Conservation (phyloP, 2,329 filamentous ascomycete genomes). For the Colletotrichum horii region DNA sequence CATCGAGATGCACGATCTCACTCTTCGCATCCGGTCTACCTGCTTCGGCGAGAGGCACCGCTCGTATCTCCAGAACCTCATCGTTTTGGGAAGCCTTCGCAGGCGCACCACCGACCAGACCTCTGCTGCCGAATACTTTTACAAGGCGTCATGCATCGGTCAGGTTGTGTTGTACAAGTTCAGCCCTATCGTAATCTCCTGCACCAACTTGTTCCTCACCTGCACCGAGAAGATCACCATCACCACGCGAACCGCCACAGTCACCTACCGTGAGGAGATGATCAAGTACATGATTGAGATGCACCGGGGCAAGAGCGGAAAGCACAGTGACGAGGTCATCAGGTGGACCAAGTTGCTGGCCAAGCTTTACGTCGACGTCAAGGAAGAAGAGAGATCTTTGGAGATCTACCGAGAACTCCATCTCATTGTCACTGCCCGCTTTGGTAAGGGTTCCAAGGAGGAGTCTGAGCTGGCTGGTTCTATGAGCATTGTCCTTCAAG, state of each 20-base stretch:
- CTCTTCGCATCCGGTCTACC: constrained; percentile 37
- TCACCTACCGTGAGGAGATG: constrained; percentile 41
- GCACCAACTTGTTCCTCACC: constrained; percentile 38
- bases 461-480: constrained; percentile 34
- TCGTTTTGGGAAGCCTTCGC: constrained; percentile 39
- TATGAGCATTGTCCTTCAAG: constrained; percentile 32
- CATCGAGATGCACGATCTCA: constrained; percentile 34
- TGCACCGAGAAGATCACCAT: constrained; percentile 38
- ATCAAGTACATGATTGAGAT: constrained; percentile 42
- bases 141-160: constrained; percentile 37
- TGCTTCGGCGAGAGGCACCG: constrained; percentile 40
- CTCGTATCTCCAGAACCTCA: constrained; percentile 39
- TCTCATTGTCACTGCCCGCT: constrained; percentile 34
- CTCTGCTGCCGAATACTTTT: constrained; percentile 37
- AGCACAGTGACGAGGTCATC: constrained; percentile 38
- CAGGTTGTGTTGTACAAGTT: constrained; percentile 35
- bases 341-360: constrained; percentile 39
- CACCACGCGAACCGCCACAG: constrained; percentile 37
- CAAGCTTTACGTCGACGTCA: constrained; percentile 40
- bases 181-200: constrained; percentile 36
- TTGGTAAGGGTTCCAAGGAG: constrained; percentile 34
- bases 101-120: constrained; percentile 26
- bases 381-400: constrained; percentile 37
- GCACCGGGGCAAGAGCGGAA: constrained; percentile 37
- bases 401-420: constrained; percentile 37